Base-by-base conservation (phyloP, 306 rosid species). In the Sesbania bispinosa region DNA sequence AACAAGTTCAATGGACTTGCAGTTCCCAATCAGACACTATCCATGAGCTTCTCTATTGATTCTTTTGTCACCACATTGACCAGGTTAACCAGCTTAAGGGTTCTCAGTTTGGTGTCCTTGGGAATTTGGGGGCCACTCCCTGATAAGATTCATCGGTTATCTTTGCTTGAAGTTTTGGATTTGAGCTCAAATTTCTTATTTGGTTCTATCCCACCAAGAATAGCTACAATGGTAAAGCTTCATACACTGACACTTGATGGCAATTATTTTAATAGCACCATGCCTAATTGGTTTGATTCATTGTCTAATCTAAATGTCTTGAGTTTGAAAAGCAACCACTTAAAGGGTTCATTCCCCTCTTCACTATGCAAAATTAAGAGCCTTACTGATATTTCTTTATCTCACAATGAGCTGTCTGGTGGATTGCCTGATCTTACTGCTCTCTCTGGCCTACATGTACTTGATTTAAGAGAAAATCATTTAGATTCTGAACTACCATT, bases 61-160 rank as follows among this genome's bases (percentile, higher is more conserved):
- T 85, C 92, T 21, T 88, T 93, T 54, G 83, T 90, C 13, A 93
- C 98, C 43, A 85, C 96, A 50, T 67, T 93, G 78, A 42, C 89
- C 19, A 90, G 96, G 79, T 46, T 93, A 52, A 79, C 91, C 30
- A 84, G 77, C 76, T 84, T 93, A 82, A 87, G 82, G 80, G 86
- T 93, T 69, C 96, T 93, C 26, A 82, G 88, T 74, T 87, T 93
- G 76, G 90, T 88, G 51, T 93, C 85, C 62, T 48, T 93, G 81
- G 98, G 97, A 33, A 83, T 93, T 62, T 90, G 93, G 96, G 97
- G 98, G 2, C 86, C 83, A 58, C 84, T 90, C 52, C 84, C 96
- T 60, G 87, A 90, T 41, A 93, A 93, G 79, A 86, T 90, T 84
- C 98, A 85, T 59, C 61, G 97, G 61, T 67, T 93, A 4, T 82